A percentile compares a stretch with the other conserved stretches of the same genome.
phyloP scores from a whole-genome alignment of 495 filamentous ascomycete genomes.

The Collariella sp. region DNA sequence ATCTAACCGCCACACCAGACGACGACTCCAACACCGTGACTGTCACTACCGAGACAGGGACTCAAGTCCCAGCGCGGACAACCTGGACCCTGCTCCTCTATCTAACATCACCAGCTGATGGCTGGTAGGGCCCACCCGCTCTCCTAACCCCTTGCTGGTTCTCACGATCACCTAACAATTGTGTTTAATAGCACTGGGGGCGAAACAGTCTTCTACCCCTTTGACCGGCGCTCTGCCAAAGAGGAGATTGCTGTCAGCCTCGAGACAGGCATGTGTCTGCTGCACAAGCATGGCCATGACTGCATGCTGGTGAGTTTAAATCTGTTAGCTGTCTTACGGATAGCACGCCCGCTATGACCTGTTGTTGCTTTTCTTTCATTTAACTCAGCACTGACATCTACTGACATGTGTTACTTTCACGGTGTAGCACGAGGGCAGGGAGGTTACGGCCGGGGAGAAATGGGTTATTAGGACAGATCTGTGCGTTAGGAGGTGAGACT shows the following conservation, averaged over 20 bases:
- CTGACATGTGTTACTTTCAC: background rate
- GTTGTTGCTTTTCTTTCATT: background rate
- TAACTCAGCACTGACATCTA: background rate
- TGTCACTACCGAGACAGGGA: slow-evolving; percentile 34
- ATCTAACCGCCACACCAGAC: slow-evolving; percentile 38
- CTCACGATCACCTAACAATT: background rate
- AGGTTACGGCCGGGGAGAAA: slow-evolving; percentile 77
- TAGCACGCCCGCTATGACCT: background rate
- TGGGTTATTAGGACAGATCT: slow-evolving; percentile 89
- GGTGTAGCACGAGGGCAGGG: slow-evolving; percentile 63
- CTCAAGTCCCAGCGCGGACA: slow-evolving; percentile 54
- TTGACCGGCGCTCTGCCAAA: slow-evolving; percentile 49
- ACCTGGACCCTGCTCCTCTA: slow-evolving; percentile 93
- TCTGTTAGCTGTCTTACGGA: too few relatives aligned
- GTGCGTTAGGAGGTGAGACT: slow-evolving; percentile 47
- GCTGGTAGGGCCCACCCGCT: slow-evolving; percentile 2
- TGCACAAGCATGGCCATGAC: slow-evolving; percentile 83
- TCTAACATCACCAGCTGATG: slow-evolving; percentile 51
- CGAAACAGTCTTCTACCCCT: slow-evolving; percentile 87
- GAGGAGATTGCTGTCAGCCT: slow-evolving; percentile 58
- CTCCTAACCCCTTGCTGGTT: background rate
- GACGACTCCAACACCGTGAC: slow-evolving; percentile 68
- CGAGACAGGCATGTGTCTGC: slow-evolving; percentile 71
- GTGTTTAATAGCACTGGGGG: slow-evolving; percentile 47
- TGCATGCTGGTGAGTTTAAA: slow-evolving; percentile 57